Base-by-base conservation (phyloP, 2,329 filamentous ascomycete species). In the Aotearoamyces nothofagi region DNA sequence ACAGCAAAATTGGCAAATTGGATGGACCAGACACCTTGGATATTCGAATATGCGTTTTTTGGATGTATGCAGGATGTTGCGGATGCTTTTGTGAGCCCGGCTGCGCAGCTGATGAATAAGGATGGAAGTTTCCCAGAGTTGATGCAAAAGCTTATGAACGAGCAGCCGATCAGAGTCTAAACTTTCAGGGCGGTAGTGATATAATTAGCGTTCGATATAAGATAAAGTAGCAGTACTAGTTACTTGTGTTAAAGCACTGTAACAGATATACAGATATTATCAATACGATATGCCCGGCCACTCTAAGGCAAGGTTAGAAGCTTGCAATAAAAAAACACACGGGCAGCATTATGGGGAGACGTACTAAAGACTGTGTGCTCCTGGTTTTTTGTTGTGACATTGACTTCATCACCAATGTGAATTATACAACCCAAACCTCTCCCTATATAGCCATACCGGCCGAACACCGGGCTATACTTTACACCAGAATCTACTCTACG, bases 381-480 rank as follows among this genome's bases (percentile, higher is more conserved):
- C 16, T 49, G 37, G 32, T 59, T 58, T 34, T 45, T 52, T 41
- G 50, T 55, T 10, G 50, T 47, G 22, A 69, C 52, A 7, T 36
- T 37, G 19, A 65, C 61, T 32, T 55, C 50, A 48, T 68, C 62
- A 3, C 62, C 61, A 31, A 66, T 53, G 8, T 35, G 47, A 25
- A 66, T 42, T 2, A 48, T 49, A 17, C 45, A 44, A 8, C 46
- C 50, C n/a, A n/a, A n/a, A 11, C 39, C 41, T 5, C 31, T 38
- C 11, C 30, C 34, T 23, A 78, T 50, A 45, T 81, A 82, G 0
- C 63, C 74, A 52, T 83, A 83, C 24, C 77, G 60, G 7, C 78
- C 78, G 58, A 84, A 84, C 6, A 80, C 60, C 9, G 78, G 77
- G 34, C 63, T 67, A 47, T 69, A 81, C 45, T 69, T 78, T 17